These are phyloP conservation scores for Diaporthe eres DNA, from an alignment of 2,329 filamentous ascomycete species.

Conservation along the genomic window DNA sequence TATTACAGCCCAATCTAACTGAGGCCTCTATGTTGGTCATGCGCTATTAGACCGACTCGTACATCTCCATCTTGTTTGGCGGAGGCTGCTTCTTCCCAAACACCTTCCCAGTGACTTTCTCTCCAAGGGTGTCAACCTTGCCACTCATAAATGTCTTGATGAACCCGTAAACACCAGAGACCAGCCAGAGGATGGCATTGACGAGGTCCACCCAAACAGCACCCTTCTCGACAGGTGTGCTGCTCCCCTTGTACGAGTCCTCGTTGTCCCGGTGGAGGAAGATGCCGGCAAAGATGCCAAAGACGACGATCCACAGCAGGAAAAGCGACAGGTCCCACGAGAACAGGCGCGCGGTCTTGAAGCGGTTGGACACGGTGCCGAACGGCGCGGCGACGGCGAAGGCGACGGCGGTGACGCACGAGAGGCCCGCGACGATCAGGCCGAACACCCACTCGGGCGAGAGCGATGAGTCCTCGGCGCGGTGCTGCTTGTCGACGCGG, in stretches of 20 bases:
- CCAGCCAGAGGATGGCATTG: slow-evolving; percentile 76
- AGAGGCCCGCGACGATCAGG: slow-evolving; percentile 68
- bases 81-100: slow-evolving; percentile 43
- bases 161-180: slow-evolving; percentile 59
- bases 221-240: slow-evolving; percentile 71
- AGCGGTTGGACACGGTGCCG: slow-evolving; percentile 51
- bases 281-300: slow-evolving; percentile 80
- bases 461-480: slow-evolving; percentile 24
- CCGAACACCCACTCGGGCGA: slow-evolving; percentile 75
- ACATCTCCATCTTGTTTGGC: slow-evolving; percentile 22
- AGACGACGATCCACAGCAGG: slow-evolving; percentile 74
- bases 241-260: slow-evolving; percentile 61
- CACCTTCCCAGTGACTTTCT: slow-evolving; percentile 56
- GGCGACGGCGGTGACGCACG: slow-evolving; percentile 64
- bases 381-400: slow-evolving; percentile 57
- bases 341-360: slow-evolving; percentile 60
- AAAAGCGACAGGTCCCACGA: slow-evolving; percentile 60
- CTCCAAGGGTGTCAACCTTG: slow-evolving; percentile 56
- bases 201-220: slow-evolving; percentile 81
- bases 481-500: slow-evolving; percentile 65
- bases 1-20: not conserved
- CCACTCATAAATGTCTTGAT: slow-evolving; percentile 58
- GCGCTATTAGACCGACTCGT: slow-evolving; percentile 15
- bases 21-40: not conserved
- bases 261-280: slow-evolving; percentile 73